These are phyloP conservation scores for Syncephalastrum contaminatum DNA, from an alignment of 371 early-diverging fungal species.

Conservation along the genomic window DNA sequence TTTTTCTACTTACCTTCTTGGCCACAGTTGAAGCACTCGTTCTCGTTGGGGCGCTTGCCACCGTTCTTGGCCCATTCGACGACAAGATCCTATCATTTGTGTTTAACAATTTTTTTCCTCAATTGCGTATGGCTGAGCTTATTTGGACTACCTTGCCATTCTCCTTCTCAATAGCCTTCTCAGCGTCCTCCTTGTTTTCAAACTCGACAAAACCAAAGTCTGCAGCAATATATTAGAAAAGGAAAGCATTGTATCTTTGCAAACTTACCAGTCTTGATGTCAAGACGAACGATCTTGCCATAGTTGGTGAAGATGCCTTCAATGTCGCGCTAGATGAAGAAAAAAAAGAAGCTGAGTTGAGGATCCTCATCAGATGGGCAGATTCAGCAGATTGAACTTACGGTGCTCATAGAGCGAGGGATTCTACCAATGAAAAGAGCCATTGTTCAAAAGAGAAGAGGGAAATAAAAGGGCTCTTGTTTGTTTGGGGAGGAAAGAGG, in stretches of 20 bases:
- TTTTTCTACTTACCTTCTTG: slow-evolving; percentile 48
- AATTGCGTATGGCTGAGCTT: slow-evolving; percentile 56
- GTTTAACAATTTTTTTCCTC: slow-evolving; percentile 13
- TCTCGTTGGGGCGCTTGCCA: slow-evolving; percentile 54
- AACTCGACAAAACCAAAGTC: slow-evolving; percentile 80
- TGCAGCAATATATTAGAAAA: slow-evolving; percentile 19
- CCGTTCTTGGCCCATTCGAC: slow-evolving; percentile 68
- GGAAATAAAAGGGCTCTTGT: slow-evolving; percentile 3
- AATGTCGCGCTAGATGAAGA: slow-evolving; percentile 58
- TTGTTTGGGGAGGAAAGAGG: slow-evolving; percentile 4
- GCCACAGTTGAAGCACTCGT: slow-evolving; percentile 70
- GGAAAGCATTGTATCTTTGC: not conserved
- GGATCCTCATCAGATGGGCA: slow-evolving; percentile 1
- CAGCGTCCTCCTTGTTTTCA: slow-evolving; percentile 69
- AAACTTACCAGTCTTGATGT: slow-evolving; percentile 56
- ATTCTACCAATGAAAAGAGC: slow-evolving; percentile 45
- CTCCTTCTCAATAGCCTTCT: slow-evolving; percentile 65
- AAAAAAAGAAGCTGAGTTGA: not conserved
- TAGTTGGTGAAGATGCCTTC: slow-evolving; percentile 74
- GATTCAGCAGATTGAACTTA: slow-evolving; percentile 12
- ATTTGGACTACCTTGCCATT: slow-evolving; percentile 52
- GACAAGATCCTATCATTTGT: slow-evolving; percentile 19
- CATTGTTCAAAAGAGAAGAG: slow-evolving; percentile 19
- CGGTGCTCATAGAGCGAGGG: slow-evolving; percentile 33
- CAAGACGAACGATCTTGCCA: slow-evolving; percentile 73